Evolutionary conservation across 2,329 filamentous ascomycete species (phyloP), one percentile per base, ranked within the genome.

Genomic region (Botrytis hyacinthi): DNA sequence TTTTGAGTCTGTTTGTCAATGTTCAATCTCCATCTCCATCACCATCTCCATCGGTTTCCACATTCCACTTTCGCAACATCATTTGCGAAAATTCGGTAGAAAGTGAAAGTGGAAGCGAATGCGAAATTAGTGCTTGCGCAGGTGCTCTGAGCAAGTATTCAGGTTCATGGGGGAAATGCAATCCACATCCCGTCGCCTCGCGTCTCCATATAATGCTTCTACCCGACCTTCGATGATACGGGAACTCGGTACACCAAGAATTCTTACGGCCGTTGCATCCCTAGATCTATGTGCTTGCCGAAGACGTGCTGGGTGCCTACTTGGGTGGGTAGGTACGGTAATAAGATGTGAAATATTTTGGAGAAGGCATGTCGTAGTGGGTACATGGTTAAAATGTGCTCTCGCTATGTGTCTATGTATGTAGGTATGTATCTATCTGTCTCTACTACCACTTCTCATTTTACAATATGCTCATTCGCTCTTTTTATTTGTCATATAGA

Each of bases 91-190:
- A 16, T n/a, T 5, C 26, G 18, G 10, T 32, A 10, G 26, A n/a
- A 48, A 26, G 16, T 48, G 70, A 46, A 42, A 65, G 26, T 35
- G 37, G 22, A 71, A 42, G 48, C 70, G 46, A 71, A 71, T 71
- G 70, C 70, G 70, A 71, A 57, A 35, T 71, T 71, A 71, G 60
- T 71, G 44, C 26, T 42, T 54, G 35, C 16, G 40, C 29, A 32
- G 40, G 20, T 32, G 29, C 37, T 42, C 8, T n/a, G 26, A 67
- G 14, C 7, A 37, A 26, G 10, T 18, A 51, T 12, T 54, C 37
- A 42, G 26, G 48, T 54, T 48, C 46, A 67, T 67, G 32, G 32
- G 44, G 63, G 22, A 16, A 35, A 48, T 5, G 42, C 20, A 18
- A 26, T 66, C 22, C 29, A 26, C 48, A 57, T 57, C 40, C 46